Base-by-base conservation (phyloP, 257 asterid genomes). In the Anisodus acutangulus region DNA sequence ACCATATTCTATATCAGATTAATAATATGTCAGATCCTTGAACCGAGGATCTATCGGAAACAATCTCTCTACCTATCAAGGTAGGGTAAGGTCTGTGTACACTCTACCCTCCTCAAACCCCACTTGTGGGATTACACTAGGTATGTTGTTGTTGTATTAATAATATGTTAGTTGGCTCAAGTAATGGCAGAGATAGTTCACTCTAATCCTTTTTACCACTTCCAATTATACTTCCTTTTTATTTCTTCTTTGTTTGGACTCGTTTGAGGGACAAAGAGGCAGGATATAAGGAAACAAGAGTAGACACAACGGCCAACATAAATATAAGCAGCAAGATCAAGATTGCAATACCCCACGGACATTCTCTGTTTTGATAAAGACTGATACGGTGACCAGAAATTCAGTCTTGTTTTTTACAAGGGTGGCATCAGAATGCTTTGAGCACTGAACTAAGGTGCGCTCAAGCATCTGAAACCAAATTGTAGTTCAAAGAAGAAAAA, bases 391-490 rank as follows among this genome's bases (percentile, higher is more conserved):
- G 9, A 4, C 70, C 43, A 64, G 43, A 22, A 63, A 26, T 9
- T 26, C 35, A n/a, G 6, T 60, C 35, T 19, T 19, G 16, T 63
- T 0, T 8, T 64, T 22, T 64, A 10, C 17, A 64, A 64, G 43
- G 45, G 8, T 4, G 17, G 71, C 16, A 66, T 66, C 71, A 66
- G 67, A 55, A 7, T 31, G 22, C 51, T 79, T 12, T 78, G 82
- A 57, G 22, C 19, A 22, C 49, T 13, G 51, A 80, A 15, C 64
- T 60, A 80, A 80, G 55, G 84, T 62, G 43, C 35, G n/a, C 71
- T 81, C 35, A 45, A 45, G 43, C 74, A 45, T 43, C 54, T 60
- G 76, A 62, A 60, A 43, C 15, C 76, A 81, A 59, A 62, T 45
- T 62, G 37, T 10, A 9, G 41, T 60, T 45, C 31, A 19, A 71